phyloP scores from a whole-genome alignment of 192 early-diverging fungal species.

The Coemansia sp. region DNA sequence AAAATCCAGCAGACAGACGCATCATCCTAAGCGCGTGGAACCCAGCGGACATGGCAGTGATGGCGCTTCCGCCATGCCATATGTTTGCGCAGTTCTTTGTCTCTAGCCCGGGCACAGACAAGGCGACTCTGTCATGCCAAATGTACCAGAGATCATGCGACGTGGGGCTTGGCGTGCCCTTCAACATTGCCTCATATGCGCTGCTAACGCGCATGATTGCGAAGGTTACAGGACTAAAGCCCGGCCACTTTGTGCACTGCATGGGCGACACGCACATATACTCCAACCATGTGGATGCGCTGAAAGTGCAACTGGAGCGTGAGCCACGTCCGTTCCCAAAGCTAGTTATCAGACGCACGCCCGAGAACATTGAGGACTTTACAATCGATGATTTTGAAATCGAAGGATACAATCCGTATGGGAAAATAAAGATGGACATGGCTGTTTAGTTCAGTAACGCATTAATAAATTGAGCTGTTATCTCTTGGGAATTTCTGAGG shows the following conservation, averaged over 20 bases:
- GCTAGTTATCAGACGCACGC: conserved; percentile 61
- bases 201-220: conserved; percentile 89
- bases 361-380: conserved; percentile 71
- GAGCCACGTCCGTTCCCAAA: conserved; percentile 82
- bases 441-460: conserved; percentile 62
- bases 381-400: conserved; percentile 77
- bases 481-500: no score
- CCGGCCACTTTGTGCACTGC: conserved; percentile 85
- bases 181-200: conserved; percentile 98
- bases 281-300: conserved; percentile 83
- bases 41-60: conserved; percentile 80
- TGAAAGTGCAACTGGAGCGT: conserved; percentile 76
- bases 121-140: conserved; percentile 78
- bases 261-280: conserved; percentile 98
- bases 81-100: conserved; percentile 98
- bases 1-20: conserved; percentile 84
- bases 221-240: conserved; percentile 76
- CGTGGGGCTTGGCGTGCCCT: conserved; percentile 95
- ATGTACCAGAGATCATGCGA: conserved; percentile 96
- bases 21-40: conserved; percentile 98
- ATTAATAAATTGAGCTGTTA: not conserved
- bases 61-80: conserved; percentile 98
- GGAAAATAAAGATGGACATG: conserved; percentile 93
- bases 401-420: conserved; percentile 81
- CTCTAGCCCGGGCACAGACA: conserved; percentile 61